Evolutionary conservation across 371 early-diverging fungal species (phyloP), one percentile per base, ranked within the genome.

Genomic region (Funneliformis caledonium): DNA sequence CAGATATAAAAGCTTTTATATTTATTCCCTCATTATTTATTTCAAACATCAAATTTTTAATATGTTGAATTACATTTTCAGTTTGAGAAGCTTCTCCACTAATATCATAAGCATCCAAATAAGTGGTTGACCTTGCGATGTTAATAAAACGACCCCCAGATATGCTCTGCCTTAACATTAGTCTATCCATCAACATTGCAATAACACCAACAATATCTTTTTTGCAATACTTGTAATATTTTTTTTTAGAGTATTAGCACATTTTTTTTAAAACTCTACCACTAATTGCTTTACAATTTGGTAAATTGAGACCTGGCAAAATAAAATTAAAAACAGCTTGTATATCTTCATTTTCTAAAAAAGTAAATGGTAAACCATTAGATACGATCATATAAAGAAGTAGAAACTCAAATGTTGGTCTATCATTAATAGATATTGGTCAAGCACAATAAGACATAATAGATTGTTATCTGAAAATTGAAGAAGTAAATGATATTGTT

Each of bases 321-420:
- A 77, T 47, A 77, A 77, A 77, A 65, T 77, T 65, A 77, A 77
- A 76, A 22, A 76, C 5, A n/a, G 26, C 67, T 77, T 77, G 42
- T 4, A 16, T 77, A 42, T 67, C 68, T 48, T 77, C 1, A 48
- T 77, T 77, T 77, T 77, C 11, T 16, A 77, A 48, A 65, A 77
- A 77, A 48, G 10, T 48, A 62, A 77, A 77, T 43, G 67, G 33
- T 12, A 77, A 26, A 16, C 67, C 50, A 77, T 77, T 77, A 43
- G 52, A 77, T 50, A 77, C 52, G 19, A 43, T 31, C 14, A 77
- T 77, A 45, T 14, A 0, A 43, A 77, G 31, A n/a, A 77, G 43
- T 14, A 77, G 65, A n/a, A 22, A 65, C 14, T 77, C n/a, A 16
- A 77, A 77, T 47, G 42, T 9, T 16, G 2, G 61, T 47, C 14